Evolutionary conservation across 163 green algal genomes (phyloP).

Genomic region (Coccomyxa subellipsoidea): DNA sequence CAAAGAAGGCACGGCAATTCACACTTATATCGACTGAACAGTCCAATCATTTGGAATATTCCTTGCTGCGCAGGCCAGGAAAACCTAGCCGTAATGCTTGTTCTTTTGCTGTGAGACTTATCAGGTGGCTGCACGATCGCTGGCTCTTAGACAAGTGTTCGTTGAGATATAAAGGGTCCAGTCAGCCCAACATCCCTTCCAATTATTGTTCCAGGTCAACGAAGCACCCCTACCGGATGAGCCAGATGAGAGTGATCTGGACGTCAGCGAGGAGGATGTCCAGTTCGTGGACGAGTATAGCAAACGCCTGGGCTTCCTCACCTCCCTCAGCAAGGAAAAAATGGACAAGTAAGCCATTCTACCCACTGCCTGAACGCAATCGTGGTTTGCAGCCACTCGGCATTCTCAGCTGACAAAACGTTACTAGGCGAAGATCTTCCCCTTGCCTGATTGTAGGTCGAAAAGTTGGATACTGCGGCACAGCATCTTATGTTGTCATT

Average conservation of each 20-base stretch:
- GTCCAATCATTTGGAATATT: too few species aligned
- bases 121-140: too few species aligned
- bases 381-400: background rate
- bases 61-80: too few species aligned
- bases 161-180: too few species aligned
- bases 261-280: constrained; percentile 38
- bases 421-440: too few species aligned
- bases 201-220: background rate
- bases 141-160: too few species aligned
- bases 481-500: background rate
- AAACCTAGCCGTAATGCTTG: too few species aligned
- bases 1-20: background rate
- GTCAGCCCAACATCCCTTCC: background rate
- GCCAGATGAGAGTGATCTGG: constrained; percentile 11
- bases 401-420: background rate
- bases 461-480: too few species aligned
- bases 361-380: background rate
- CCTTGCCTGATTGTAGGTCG: too few species aligned
- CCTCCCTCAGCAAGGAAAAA: constrained; percentile 10
- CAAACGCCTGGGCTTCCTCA: constrained; percentile 30
- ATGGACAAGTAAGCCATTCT: constrained; percentile 21
- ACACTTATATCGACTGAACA: too few species aligned
- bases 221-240: background rate
- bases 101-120: too few species aligned
- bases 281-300: constrained; percentile 34